Percentiles rank a stretch among this genome's conserved stretches.
Conservation (phyloP, 805 yeast species). For the Saccharomycopsis lassenensis region DNA sequence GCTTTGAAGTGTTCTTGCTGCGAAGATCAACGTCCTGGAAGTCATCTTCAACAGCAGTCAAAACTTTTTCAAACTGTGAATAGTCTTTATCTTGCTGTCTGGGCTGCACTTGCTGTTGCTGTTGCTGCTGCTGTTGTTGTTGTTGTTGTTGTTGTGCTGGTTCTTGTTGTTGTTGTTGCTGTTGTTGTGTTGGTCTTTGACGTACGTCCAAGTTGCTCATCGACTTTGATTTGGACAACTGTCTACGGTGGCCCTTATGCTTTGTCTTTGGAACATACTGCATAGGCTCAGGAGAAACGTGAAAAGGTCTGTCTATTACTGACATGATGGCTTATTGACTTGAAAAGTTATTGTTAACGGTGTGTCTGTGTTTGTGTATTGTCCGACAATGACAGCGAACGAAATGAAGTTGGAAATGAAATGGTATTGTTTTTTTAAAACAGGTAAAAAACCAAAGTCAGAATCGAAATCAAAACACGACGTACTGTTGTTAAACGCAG, state of each 20-base stretch:
- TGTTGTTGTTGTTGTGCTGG: neutral
- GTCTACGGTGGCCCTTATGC: conserved; percentile 4
- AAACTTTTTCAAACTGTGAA: conserved; percentile 7
- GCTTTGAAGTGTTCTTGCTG: no score
- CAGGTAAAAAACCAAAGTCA: no score
- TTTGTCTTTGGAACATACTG: conserved; percentile 4
- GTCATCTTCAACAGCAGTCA: conserved; percentile 9
- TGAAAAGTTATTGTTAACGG: no score
- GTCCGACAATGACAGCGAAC: no score
- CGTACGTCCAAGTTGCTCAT: conserved; percentile 1
- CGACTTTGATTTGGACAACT: conserved; percentile 9
- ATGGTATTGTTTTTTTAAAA: no score
- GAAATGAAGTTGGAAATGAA: no score
- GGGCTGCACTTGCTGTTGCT: neutral
- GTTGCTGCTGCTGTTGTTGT: conserved; percentile 1
- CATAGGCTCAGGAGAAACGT: conserved; percentile 5
- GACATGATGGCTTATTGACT: no score
- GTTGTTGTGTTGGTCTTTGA: neutral
- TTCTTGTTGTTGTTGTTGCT: neutral
- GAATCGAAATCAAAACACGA: no score
- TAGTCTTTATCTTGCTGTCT: neutral
- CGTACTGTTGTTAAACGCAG: no score
- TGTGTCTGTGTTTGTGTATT: no score
- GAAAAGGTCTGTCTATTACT: neutral
- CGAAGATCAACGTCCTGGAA: conserved; percentile 18